A percentile compares a stretch with the other conserved stretches of the same genome.
Conservation (phyloP, 1,139 yeast species). For the Yamadazyma songkhlaensis region DNA sequence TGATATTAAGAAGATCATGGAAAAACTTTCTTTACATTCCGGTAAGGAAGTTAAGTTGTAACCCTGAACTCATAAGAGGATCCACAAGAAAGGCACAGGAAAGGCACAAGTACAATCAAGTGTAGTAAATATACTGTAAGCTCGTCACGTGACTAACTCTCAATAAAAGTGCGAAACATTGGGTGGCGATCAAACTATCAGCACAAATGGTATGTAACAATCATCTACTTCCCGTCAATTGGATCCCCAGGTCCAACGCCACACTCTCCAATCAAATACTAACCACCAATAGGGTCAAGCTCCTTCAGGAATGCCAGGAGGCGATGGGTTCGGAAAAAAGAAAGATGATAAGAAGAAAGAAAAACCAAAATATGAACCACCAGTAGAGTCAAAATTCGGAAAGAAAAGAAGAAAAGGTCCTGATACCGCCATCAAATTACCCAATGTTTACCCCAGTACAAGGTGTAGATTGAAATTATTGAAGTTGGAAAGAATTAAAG, state of each 20-base stretch:
- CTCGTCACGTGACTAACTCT: conserved; percentile 2
- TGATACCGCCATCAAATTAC: conserved; percentile 83
- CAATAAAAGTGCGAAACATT: conserved; percentile 3
- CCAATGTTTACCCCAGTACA: conserved; percentile 86
- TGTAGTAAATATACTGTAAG: too few relatives aligned
- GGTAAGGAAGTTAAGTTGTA: conserved; percentile 10
- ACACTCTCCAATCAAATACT: conserved; percentile 6
- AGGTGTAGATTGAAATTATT: conserved; percentile 88
- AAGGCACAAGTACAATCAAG: too few relatives aligned
- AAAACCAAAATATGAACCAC: conserved; percentile 96
- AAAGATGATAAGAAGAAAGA: conserved; percentile 78
- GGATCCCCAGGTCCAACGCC: too few relatives aligned
- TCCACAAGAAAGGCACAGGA: too few relatives aligned
- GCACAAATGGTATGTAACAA: conserved; percentile 4
- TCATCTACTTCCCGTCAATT: too few relatives aligned
- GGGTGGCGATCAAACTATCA: conserved; percentile 9
- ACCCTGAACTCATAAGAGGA: too few relatives aligned
- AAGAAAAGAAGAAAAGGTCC: conserved; percentile 92
- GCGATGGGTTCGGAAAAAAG: conserved; percentile 54
- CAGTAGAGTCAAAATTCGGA: conserved; percentile 91
- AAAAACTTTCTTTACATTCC: conserved; percentile 10
- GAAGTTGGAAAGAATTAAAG: conserved; percentile 95
- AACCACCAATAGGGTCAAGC: conserved; percentile 61
- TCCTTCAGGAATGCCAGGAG: conserved; percentile 71
- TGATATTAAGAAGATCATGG: conserved; percentile 13